Base-by-base conservation (phyloP, 2,329 filamentous ascomycete genomes). In the Alternaria conjuncta region DNA sequence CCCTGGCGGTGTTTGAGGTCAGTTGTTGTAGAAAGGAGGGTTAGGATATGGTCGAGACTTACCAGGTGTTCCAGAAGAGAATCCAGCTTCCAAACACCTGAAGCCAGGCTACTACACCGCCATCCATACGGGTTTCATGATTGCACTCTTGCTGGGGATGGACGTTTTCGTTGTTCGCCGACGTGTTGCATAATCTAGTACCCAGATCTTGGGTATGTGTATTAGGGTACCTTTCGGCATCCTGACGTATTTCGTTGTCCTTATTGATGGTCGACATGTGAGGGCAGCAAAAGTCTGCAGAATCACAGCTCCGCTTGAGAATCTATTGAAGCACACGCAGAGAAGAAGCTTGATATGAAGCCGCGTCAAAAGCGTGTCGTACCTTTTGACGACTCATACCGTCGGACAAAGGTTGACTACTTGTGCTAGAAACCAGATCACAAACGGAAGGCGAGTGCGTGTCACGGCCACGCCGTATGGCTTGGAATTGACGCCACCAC, bases 251-350 rank as follows among this genome's bases (percentile, higher is more conserved):
- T 36, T 36, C 30, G 30, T 36, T 36, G 30, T 9, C 13, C 30
- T n/a, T 36, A 9, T 36, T 6, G 7, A n/a, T 15, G 13, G 30
- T 36, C 7, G 13, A 15, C 30, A 36, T 36, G 2, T 36, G 3
- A 36, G 4, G 30, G 30, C 0, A 36, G 7, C 30, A 5, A n/a
- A 36, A 0, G 0, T 36, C 13, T 36, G 13, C 13, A 1, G 0
- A 36, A 36, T 0, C 13, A 36, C 3, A 36, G 30, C 30, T 36
- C 1, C 13, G 30, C 7, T 0, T 0, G 13, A 36, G 30, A 9
- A 36, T n/a, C 13, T 36, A 8, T 36, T 36, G 4, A 36, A 36
- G 30, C 13, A 2, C 13, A 36, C 13, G 30, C 5, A 36, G 30
- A 36, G 0, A 36, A 36, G 13, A 36, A 36, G 30, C 30, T 36